phyloP scores from a whole-genome alignment of 2,329 filamentous ascomycete species.

The Corniculantispora saksenae region DNA sequence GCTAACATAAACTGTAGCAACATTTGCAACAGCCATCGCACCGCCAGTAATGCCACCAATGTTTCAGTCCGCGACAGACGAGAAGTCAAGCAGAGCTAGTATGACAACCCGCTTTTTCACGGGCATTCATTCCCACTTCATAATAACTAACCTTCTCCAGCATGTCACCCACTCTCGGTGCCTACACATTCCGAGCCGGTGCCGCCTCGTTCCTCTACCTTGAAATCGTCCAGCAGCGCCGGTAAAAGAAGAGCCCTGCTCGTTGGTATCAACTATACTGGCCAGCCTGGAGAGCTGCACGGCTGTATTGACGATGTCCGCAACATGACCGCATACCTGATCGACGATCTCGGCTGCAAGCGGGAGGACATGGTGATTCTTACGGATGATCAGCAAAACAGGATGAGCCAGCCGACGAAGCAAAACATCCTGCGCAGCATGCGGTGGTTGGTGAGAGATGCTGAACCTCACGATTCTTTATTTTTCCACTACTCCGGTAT shows the following conservation, averaged over 20 bases:
- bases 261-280: conserved; percentile 82
- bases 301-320: conserved; percentile 82
- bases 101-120: too few relatives aligned
- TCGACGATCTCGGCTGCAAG: conserved; percentile 68
- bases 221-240: conserved; percentile 75
- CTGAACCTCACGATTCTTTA: conserved; percentile 71
- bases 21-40: too few relatives aligned
- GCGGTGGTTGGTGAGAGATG: conserved; percentile 73
- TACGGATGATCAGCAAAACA: conserved; percentile 73
- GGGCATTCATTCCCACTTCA: too few relatives aligned
- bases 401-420: conserved; percentile 72
- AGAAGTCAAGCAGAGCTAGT: too few relatives aligned
- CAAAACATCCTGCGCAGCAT: conserved; percentile 73
- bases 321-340: conserved; percentile 73
- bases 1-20: too few relatives aligned
- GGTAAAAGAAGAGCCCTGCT: conserved; percentile 72
- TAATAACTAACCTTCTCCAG: too few relatives aligned
- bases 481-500: conserved; percentile 76
- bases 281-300: conserved; percentile 68
- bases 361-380: conserved; percentile 78
- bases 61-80: too few relatives aligned
- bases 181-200: too few relatives aligned
- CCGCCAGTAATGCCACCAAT: too few relatives aligned
- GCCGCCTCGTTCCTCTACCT: too few relatives aligned
- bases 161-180: too few relatives aligned